phyloP scores from a whole-genome alignment of 2,329 filamentous ascomycete genomes.

The Monosporascus sp. region DNA sequence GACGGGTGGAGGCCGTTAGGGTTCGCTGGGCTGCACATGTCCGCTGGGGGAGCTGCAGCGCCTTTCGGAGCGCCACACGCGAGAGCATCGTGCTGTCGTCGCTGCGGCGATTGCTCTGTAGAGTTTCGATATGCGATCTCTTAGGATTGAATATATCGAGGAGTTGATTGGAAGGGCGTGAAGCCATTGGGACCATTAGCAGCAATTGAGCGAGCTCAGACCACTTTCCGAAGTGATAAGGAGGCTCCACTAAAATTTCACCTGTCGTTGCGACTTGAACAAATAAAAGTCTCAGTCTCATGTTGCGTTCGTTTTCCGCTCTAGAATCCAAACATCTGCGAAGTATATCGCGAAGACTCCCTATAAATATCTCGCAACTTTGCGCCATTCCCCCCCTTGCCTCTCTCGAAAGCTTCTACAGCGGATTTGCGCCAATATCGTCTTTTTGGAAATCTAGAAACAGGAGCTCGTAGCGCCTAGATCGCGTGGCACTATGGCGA shows the following conservation, averaged over 20 bases:
- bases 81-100: conserved; percentile 45
- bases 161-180: conserved; percentile 2
- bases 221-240: not conserved
- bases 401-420: no score
- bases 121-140: conserved; percentile 7
- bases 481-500: conserved; percentile 33
- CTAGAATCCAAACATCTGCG: no score
- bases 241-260: not conserved
- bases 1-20: conserved; percentile 43
- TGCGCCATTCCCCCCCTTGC: no score
- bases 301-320: no score
- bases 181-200: not conserved
- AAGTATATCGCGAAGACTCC: no score
- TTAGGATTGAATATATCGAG: not conserved
- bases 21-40: conserved; percentile 39
- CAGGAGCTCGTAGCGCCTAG: not conserved
- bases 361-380: no score
- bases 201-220: not conserved
- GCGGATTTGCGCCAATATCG: not conserved
- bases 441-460: not conserved
- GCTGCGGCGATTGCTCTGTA: conserved; percentile 31
- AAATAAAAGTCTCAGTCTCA: not conserved
- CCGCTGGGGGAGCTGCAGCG: conserved; percentile 38
- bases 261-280: not conserved
- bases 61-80: conserved; percentile 33